phyloP scores from a whole-genome alignment of 306 rosid species.

The Biancaea sappan region DNA sequence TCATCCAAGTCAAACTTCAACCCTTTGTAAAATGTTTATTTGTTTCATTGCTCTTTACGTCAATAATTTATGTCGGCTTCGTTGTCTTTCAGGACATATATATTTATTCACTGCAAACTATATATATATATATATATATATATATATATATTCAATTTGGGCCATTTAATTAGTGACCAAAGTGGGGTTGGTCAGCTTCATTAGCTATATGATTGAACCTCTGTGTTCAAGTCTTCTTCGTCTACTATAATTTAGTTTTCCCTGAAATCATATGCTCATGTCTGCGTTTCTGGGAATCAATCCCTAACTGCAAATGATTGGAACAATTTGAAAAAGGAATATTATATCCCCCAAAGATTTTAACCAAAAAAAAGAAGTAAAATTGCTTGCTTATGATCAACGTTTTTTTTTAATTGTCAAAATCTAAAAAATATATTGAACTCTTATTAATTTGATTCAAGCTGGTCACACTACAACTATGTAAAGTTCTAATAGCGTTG shows the following conservation, averaged over 20 bases:
- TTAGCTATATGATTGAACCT: constrained; percentile 32
- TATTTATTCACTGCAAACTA: not conserved
- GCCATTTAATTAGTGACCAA: constrained; percentile 31
- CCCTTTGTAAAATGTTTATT: constrained; percentile 35
- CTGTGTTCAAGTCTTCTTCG: constrained; percentile 21
- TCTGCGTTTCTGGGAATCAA: constrained; percentile 41
- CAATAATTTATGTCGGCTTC: constrained; percentile 56
- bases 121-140: no score
- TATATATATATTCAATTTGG: constrained; percentile 5
- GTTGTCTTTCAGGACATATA: constrained; percentile 42
- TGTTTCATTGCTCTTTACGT: constrained; percentile 33
- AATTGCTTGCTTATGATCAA: constrained; percentile 14
- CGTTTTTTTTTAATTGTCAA: no score
- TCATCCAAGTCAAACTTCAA: constrained; percentile 61
- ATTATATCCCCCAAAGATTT: not conserved
- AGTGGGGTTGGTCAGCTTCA: constrained; percentile 32
- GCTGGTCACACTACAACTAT: no score
- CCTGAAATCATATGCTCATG: constrained; percentile 32
- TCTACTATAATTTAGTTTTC: constrained; percentile 14
- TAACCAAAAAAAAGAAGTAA: not conserved
- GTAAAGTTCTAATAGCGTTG: no score
- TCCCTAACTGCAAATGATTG: constrained; percentile 61
- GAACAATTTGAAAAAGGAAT: constrained; percentile 36
- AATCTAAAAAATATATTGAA: no score
- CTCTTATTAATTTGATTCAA: no score